A percentile compares a stretch with the other conserved stretches of the same genome.
phyloP scores from a whole-genome alignment of 2,329 filamentous ascomycete species.

The Calonectria crousiana region DNA sequence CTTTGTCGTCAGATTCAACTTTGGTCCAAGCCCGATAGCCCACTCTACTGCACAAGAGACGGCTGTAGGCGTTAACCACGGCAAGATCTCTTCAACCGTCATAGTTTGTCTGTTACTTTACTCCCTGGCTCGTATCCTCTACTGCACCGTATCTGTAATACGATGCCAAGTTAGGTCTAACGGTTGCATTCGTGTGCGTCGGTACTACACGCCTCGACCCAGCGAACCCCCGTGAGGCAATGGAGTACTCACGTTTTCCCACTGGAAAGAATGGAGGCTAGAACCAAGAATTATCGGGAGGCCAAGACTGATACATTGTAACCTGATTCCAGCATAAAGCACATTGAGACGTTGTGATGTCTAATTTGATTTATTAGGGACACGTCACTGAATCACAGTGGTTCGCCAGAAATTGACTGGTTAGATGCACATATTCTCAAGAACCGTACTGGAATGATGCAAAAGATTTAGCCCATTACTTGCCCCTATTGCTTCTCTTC shows the following conservation, averaged over 20 bases:
- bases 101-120: constrained; percentile 55
- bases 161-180: neutral
- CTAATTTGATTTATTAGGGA: neutral
- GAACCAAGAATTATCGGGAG: neutral
- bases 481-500: neutral
- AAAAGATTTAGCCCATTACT: no score
- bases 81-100: constrained; percentile 57
- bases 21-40: constrained; percentile 52
- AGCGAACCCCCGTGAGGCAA: neutral
- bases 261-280: neutral
- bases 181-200: neutral
- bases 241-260: neutral
- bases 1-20: constrained; percentile 55
- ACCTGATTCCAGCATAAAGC: neutral
- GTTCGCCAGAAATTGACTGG: neutral
- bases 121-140: constrained; percentile 18
- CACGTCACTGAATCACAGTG: neutral
- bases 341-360: neutral
- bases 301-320: neutral
- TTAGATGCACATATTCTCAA: neutral
- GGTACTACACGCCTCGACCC: neutral
- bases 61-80: constrained; percentile 57
- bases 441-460: neutral
- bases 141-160: constrained; percentile 12
- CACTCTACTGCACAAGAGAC: constrained; percentile 56